phyloP scores from a whole-genome alignment of 495 filamentous ascomycete genomes.

The Tuber melanosporum region DNA sequence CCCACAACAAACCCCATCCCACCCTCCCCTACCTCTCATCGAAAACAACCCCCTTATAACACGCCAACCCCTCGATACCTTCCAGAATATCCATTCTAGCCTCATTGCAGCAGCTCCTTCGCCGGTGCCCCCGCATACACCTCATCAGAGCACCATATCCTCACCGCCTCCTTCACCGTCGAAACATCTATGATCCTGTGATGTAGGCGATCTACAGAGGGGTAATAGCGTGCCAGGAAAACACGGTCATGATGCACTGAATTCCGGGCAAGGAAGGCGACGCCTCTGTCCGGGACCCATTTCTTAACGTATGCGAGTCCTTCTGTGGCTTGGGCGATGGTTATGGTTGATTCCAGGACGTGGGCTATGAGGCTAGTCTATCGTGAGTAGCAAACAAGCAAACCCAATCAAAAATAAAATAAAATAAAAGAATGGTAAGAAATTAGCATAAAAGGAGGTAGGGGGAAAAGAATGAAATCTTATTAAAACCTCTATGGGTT shows the following conservation, averaged over 20 bases:
- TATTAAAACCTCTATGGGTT: no score
- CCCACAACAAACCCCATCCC: no score
- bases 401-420: no score
- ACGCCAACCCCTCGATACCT: constrained; percentile 83
- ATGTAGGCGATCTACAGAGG: constrained; percentile 65
- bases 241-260: constrained; percentile 82
- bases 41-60: constrained; percentile 65
- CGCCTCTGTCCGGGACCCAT: constrained; percentile 57
- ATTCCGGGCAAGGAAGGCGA: constrained; percentile 78
- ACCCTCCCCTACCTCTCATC: constrained; percentile 35
- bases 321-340: constrained; percentile 63
- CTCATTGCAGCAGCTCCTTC: constrained; percentile 72
- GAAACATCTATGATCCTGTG: constrained; percentile 91
- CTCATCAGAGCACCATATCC: constrained; percentile 65
- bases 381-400: no score
- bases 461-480: no score
- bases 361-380: constrained; percentile 70
- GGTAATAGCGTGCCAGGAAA: constrained; percentile 69
- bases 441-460: no score
- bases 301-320: constrained; percentile 67
- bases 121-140: constrained; percentile 55
- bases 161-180: constrained; percentile 80
- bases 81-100: constrained; percentile 87
- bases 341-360: constrained; percentile 66
- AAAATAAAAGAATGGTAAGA: no score